Evolutionary conservation across 768 basidiomycete species (phyloP), one percentile per base, ranked within the genome.

Genomic region (Lentinula guzmanii): DNA sequence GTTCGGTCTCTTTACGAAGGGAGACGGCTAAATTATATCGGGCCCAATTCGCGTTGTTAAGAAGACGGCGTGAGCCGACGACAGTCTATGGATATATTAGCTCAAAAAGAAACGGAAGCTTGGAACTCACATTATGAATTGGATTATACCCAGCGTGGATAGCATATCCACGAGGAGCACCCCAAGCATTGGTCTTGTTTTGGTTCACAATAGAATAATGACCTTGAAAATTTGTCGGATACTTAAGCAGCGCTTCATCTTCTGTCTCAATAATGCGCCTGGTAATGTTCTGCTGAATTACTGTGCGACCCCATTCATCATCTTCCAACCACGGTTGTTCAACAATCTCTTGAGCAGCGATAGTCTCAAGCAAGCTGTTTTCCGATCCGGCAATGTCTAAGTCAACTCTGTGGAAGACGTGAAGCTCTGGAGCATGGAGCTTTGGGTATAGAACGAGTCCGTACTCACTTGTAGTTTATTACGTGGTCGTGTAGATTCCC

Each of bases 401-500:
- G 62, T 89, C 87, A 64, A 88, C 80, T 72, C 83, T 76, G 59
- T 63, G 39, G 24, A 28, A 28, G 39, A 41, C 64, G 21, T 43
- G 2, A 35, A 18, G 28, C 0, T 8, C 6, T 42, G n/a, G 18
- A 28, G 8, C 21, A 55, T 58, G n/a, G n/a, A 55, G 18, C 33
- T 4, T 15, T 13, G 7, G 31, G 52, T n/a, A 42, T 6, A 21
- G 37, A 13, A 28, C 28, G 28, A 28, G 28, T 28, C 21, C 48
- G 37, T 11, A 28, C 62, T 9, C n/a, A 77, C 81, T 83, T 84
- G 71, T 76, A 85, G 68, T 86, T 86, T 68, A 89, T 83, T 37
- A 87, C 80, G 65, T 87, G 86, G 68, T 89, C 86, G 62, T 88
- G 86, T 10, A 88, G 69, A 42, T 79, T 85, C 10, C 86, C 86